A percentile compares a stretch with the other conserved stretches of the same genome.
Evolutionary conservation across 495 filamentous ascomycete genomes (phyloP).

Genomic region (Hypoxylon perforatum): DNA sequence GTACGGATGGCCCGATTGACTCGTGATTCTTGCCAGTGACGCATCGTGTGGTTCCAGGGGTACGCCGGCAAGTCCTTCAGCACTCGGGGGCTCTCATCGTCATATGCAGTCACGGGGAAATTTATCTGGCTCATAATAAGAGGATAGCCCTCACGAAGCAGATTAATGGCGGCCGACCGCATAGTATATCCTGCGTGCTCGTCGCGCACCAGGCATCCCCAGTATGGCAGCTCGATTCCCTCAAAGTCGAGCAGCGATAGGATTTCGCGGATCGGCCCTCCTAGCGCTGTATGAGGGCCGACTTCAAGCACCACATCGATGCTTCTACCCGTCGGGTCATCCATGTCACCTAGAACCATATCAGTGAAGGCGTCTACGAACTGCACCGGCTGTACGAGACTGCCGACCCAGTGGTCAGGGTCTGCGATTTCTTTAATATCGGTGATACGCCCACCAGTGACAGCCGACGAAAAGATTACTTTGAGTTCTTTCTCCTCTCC

Average conservation of each 20-base stretch:
- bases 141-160: slow-evolving; percentile 7
- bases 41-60: slow-evolving; percentile 53
- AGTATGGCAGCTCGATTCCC: slow-evolving; percentile 8
- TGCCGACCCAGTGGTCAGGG: neutral
- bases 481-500: slow-evolving; percentile 28
- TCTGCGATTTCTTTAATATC: neutral
- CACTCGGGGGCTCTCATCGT: neutral
- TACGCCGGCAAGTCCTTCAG: slow-evolving; percentile 42
- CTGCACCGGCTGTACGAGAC: slow-evolving; percentile 52
- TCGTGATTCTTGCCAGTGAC: slow-evolving; percentile 54
- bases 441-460: slow-evolving; percentile 46
- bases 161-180: slow-evolving; percentile 17
- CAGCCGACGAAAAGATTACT: slow-evolving; percentile 51
- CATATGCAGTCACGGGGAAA: slow-evolving; percentile 39
- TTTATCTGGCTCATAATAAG: slow-evolving; percentile 7
- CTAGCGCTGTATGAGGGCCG: slow-evolving; percentile 56
- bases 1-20: slow-evolving; percentile 34
- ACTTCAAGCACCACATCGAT: slow-evolving; percentile 46
- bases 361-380: slow-evolving; percentile 49
- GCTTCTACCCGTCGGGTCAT: neutral
- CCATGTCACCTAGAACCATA: slow-evolving; percentile 26
- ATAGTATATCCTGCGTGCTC: slow-evolving; percentile 28
- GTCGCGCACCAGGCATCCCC: slow-evolving; percentile 5
- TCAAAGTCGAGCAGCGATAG: neutral
- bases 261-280: slow-evolving; percentile 40